Evolutionary conservation across 2,329 filamentous ascomycete genomes (phyloP).

Genomic region (Hypoxylon sp.): DNA sequence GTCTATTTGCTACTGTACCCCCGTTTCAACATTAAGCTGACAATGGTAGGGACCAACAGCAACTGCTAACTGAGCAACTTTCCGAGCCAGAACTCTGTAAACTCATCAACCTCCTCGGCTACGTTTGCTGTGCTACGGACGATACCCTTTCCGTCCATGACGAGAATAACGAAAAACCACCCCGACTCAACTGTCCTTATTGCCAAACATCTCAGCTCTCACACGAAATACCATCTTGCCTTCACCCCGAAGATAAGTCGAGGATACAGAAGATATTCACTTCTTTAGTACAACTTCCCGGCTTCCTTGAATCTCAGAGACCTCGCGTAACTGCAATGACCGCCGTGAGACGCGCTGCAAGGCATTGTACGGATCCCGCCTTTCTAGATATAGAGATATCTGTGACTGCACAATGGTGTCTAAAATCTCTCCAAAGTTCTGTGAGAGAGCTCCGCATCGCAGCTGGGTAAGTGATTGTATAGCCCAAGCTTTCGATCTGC

Average conservation of each 20-base stretch:
- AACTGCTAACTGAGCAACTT: constrained; percentile 56
- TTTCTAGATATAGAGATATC: constrained; percentile 75
- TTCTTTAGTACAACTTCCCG: constrained; percentile 54
- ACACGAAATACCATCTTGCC: constrained; percentile 23
- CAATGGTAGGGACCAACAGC: constrained; percentile 52
- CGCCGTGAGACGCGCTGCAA: constrained; percentile 72
- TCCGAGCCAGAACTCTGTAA: constrained; percentile 60
- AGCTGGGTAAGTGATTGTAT: constrained; percentile 66
- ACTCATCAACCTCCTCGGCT: constrained; percentile 63
- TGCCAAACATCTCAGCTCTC: constrained; percentile 29
- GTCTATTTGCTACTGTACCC: constrained; percentile 43
- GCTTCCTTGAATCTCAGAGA: constrained; percentile 63
- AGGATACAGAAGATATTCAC: constrained; percentile 56
- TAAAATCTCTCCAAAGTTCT: constrained; percentile 84
- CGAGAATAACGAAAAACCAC: constrained; percentile 6
- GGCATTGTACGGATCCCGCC: constrained; percentile 67
- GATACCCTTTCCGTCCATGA: constrained; percentile 50
- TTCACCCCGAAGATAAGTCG: constrained; percentile 46
- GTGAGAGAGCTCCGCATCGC: constrained; percentile 84
- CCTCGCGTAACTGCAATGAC: constrained; percentile 76
- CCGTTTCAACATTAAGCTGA: too few relatives aligned
- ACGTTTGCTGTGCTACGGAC: constrained; percentile 64
- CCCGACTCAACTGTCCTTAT: constrained; percentile 37
- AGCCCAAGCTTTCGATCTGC: constrained; percentile 14
- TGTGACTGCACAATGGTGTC: constrained; percentile 77